A percentile compares a stretch with the other conserved stretches of the same genome.
These are phyloP conservation scores for Sugiyamaella sp. DNA, from an alignment of 1,139 yeast species.

Conservation along the genomic window DNA sequence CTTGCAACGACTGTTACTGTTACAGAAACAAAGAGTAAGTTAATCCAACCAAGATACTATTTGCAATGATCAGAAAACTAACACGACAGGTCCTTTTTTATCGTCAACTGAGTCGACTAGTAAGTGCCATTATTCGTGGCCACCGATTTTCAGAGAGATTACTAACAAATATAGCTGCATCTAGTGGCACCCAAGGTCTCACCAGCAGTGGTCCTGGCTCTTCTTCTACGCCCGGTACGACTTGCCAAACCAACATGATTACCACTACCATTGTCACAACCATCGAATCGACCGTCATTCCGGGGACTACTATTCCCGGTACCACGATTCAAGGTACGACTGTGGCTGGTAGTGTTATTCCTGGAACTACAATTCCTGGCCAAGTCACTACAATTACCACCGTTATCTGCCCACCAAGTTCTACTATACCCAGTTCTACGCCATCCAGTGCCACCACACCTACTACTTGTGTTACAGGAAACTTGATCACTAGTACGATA, in stretches of 20 bases:
- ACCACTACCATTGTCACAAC: slow-evolving; percentile 24
- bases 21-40: slow-evolving; percentile 27
- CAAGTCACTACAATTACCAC: slow-evolving; percentile 15
- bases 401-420: slow-evolving; percentile 7
- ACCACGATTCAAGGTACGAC: slow-evolving; percentile 21
- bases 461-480: background rate
- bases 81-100: slow-evolving; percentile 37
- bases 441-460: slow-evolving; percentile 6
- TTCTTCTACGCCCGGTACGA: slow-evolving; percentile 15
- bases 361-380: slow-evolving; percentile 11
- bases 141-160: background rate
- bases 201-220: slow-evolving; percentile 42
- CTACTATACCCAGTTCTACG: slow-evolving; percentile 26
- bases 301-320: slow-evolving; percentile 30
- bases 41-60: background rate
- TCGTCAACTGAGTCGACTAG: slow-evolving; percentile 43
- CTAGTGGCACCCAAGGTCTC: slow-evolving; percentile 44
- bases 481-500: slow-evolving; percentile 4
- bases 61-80: slow-evolving; percentile 7
- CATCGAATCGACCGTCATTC: slow-evolving; percentile 28
- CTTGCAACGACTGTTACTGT: slow-evolving; percentile 20
- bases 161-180: slow-evolving; percentile 29
- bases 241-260: slow-evolving; percentile 15
- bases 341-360: slow-evolving; percentile 25
- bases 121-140: slow-evolving; percentile 15